Evolutionary conservation across 768 basidiomycete species (phyloP), one percentile per base, ranked within the genome.

Genomic region (Gloeostereum incarnatum): DNA sequence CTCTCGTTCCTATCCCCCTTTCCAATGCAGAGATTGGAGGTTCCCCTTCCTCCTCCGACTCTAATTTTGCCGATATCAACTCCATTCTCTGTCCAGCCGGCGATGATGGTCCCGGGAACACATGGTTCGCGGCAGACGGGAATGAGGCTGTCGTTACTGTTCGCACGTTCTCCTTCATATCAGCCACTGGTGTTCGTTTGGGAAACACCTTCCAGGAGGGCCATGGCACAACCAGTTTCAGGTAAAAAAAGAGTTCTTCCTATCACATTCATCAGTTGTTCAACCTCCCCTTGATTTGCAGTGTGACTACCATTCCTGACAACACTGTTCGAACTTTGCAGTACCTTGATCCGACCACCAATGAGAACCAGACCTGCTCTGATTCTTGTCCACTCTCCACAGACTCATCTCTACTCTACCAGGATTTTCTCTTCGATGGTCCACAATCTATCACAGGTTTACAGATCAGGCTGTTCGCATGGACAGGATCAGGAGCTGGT

Each of bases 281-380:
- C 22, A 37, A 21, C 38, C 19, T n/a, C 48, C 27, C 14, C 52
- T 10, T 20, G n/a, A 38, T 42, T 31, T 48, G 30, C 34, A 94
- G 93, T 50, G 63, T 93, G 29, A 81, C 83, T 1, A 79, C 92
- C 23, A 79, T 97, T 43, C 96, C 96, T 0, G 86, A 94, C 57
- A 92, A 96, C 57, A 69, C 68, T 5, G 75, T 89, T 9, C 81
- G 81, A 55, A 70, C 73, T 3, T 63, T 99, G 44, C 71, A 73
- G 21, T 98, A 83, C 53, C 55, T 83, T 22, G 85, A 98, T 55
- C 81, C 87, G 0, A 57, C 64, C 0, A 84, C 81, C 8, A 78
- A 81, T 29, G 65, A 82, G 51, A 88, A 83, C 48, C 58, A 65
- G 45, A 87, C 89, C 0, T 99, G 96, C 59, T 66, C 78, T 6